These are phyloP conservation scores for Coemansia sp. DNA, from an alignment of 192 early-diverging fungal species.

Conservation along the genomic window DNA sequence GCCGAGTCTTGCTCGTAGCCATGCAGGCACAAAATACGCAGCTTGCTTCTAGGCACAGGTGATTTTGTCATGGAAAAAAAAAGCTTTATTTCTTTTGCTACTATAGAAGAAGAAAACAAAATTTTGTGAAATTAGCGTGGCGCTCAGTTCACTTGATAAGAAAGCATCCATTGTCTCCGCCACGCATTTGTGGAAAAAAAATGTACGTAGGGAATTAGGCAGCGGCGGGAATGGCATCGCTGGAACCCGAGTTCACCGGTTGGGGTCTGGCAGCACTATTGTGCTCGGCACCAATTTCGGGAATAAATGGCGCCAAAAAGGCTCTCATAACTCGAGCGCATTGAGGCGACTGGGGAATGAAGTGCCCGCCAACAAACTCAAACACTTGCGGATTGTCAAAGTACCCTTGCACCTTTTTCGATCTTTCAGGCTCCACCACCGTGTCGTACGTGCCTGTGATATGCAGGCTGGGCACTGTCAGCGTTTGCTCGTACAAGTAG, in stretches of 20 bases:
- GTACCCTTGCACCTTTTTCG: conserved; percentile 8
- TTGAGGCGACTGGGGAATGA: conserved; percentile 39
- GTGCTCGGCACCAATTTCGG: conserved; percentile 14
- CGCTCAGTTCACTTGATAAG: neutral
- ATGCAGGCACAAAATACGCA: conserved; percentile 50
- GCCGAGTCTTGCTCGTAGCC: conserved; percentile 49
- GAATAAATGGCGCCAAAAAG: conserved; percentile 34
- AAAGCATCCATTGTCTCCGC: too few species aligned
- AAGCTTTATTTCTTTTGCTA: conserved; percentile 3
- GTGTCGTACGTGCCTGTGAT: conserved; percentile 42
- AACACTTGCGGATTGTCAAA: conserved; percentile 32
- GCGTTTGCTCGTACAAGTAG: conserved; percentile 12
- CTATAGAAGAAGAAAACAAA: neutral
- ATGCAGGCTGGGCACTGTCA: conserved; percentile 31
- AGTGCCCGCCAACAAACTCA: conserved; percentile 51
- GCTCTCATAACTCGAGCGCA: conserved; percentile 25
- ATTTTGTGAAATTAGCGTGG: neutral
- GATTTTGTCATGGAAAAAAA: neutral
- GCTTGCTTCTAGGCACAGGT: neutral
- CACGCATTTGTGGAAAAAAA: too few species aligned
- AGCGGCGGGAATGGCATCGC: too few species aligned
- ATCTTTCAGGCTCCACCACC: conserved; percentile 25
- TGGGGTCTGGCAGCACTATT: neutral
- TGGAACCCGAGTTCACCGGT: too few species aligned
- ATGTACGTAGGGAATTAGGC: too few species aligned